phyloP scores from a whole-genome alignment of 805 yeast genomes.

The Groenewaldozyma tartarivorans region DNA sequence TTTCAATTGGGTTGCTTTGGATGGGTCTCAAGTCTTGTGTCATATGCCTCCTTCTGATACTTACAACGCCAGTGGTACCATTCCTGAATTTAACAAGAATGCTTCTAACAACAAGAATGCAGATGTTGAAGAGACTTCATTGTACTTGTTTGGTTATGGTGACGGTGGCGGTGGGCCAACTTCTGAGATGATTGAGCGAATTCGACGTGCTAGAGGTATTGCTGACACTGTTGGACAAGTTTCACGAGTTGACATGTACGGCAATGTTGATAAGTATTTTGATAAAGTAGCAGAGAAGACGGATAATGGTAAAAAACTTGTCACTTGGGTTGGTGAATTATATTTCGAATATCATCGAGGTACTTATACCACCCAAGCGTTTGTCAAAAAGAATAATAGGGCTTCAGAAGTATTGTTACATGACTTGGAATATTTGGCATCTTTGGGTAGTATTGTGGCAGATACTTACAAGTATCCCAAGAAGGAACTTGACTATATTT shows the following conservation, averaged over 20 bases:
- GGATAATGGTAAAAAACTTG: conserved; percentile 55
- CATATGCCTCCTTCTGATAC: conserved; percentile 99
- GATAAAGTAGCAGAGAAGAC: conserved; percentile 53
- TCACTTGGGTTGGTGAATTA: conserved; percentile 89
- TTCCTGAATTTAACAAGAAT: conserved; percentile 82
- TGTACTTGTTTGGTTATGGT: conserved; percentile 83
- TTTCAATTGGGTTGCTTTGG: conserved; percentile 92
- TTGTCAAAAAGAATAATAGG: conserved; percentile 73
- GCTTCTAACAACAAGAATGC: conserved; percentile 72
- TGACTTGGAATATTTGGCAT: conserved; percentile 77
- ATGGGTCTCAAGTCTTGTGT: conserved; percentile 85
- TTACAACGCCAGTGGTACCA: conserved; percentile 87
- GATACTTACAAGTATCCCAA: conserved; percentile 61
- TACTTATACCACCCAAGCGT: conserved; percentile 90
- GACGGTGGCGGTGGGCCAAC: conserved; percentile 99
- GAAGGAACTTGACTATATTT: conserved; percentile 52
- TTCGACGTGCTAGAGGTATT: conserved; percentile 83
- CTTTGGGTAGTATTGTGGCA: conserved; percentile 53
- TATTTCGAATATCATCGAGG: conserved; percentile 96
- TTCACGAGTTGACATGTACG: conserved; percentile 74
- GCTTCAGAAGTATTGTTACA: conserved; percentile 64
- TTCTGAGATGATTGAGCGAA: conserved; percentile 82
- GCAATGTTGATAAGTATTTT: conserved; percentile 68
- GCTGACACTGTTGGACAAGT: conserved; percentile 74
- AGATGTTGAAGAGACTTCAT: conserved; percentile 68